Percentiles rank a stretch among this genome's conserved stretches.
Conservation (phyloP, 768 basidiomycete species). For the Peribolospora kevripleyi region DNA sequence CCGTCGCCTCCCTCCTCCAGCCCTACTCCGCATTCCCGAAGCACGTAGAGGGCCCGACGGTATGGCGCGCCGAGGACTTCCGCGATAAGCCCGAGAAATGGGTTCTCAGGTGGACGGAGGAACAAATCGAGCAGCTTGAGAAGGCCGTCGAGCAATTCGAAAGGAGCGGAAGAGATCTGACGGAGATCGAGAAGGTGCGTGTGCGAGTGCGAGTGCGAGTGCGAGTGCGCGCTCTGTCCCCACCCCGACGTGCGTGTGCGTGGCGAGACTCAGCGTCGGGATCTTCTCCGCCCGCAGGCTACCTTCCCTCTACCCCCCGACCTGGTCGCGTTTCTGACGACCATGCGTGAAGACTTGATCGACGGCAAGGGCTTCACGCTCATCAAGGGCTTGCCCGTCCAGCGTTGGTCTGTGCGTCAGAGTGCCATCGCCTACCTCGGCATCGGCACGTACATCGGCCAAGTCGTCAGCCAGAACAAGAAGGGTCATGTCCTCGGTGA, state of each 20-base stretch:
- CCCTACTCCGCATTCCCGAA: conserved; percentile 15
- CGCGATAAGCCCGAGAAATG: conserved; percentile 12
- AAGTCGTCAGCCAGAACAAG: conserved; percentile 15
- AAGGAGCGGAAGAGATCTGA: conserved; percentile 7
- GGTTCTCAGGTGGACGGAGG: conserved; percentile 12
- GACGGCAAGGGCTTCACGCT: conserved; percentile 19
- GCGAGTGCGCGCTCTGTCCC: not conserved
- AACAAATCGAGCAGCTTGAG: conserved; percentile 14
- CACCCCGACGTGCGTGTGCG: not conserved
- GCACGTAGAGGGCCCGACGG: conserved; percentile 14
- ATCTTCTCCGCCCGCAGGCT: conserved; percentile 6
- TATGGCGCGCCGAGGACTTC: conserved; percentile 16
- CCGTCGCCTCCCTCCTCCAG: conserved; percentile 10
- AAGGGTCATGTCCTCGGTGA: conserved; percentile 8
- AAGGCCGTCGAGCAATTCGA: conserved; percentile 12
- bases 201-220: not conserved
- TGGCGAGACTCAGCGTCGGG: not conserved
- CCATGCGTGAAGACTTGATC: conserved; percentile 13
- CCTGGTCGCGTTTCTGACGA: conserved; percentile 8
- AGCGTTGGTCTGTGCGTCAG: conserved; percentile 14
- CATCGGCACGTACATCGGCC: conserved; percentile 17
- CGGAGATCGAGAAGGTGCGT: conserved; percentile 12
- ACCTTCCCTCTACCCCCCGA: conserved; percentile 14
- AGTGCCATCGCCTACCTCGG: conserved; percentile 16
- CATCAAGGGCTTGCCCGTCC: conserved; percentile 16